These are phyloP conservation scores for Allodekkera sacchari DNA, from an alignment of 805 yeast species.

Conservation along the genomic window DNA sequence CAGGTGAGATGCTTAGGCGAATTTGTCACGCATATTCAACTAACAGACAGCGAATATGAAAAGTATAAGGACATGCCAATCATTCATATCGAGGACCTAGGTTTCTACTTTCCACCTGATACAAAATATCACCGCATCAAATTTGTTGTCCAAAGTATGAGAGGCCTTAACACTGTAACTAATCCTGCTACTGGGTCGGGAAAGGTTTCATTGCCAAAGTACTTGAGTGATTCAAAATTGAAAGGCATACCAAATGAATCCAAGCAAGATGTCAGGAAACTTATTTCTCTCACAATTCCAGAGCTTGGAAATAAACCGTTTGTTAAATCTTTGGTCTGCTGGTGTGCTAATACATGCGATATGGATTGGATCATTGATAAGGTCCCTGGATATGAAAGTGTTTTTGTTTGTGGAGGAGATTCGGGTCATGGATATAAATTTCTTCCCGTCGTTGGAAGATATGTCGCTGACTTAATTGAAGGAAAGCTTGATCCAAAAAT, in stretches of 20 bases:
- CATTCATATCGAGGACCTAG: conserved; percentile 33
- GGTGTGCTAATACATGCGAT: conserved; percentile 26
- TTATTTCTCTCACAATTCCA: not conserved
- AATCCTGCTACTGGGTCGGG: conserved; percentile 20
- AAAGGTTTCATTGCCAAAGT: conserved; percentile 25
- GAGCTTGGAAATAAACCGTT: not conserved
- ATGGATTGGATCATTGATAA: conserved; percentile 31
- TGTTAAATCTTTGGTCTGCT: not conserved
- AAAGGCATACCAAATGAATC: conserved; percentile 28
- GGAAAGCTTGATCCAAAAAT: conserved; percentile 15
- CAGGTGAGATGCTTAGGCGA: conserved; percentile 17
- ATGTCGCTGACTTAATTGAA: conserved; percentile 25
- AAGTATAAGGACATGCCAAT: conserved; percentile 31
- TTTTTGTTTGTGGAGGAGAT: conserved; percentile 36
- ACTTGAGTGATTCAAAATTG: conserved; percentile 21
- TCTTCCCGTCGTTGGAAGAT: conserved; percentile 36
- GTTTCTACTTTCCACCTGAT: conserved; percentile 43
- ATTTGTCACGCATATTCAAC: conserved; percentile 28
- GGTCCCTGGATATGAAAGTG: conserved; percentile 23
- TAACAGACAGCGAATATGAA: conserved; percentile 27
- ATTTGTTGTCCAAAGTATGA: conserved; percentile 24
- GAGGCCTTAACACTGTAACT: conserved; percentile 10
- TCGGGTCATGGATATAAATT: conserved; percentile 39
- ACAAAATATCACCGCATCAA: conserved; percentile 26
- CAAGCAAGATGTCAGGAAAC: not conserved